phyloP scores from a whole-genome alignment of 495 filamentous ascomycete species.

The Daldinia loculata region DNA sequence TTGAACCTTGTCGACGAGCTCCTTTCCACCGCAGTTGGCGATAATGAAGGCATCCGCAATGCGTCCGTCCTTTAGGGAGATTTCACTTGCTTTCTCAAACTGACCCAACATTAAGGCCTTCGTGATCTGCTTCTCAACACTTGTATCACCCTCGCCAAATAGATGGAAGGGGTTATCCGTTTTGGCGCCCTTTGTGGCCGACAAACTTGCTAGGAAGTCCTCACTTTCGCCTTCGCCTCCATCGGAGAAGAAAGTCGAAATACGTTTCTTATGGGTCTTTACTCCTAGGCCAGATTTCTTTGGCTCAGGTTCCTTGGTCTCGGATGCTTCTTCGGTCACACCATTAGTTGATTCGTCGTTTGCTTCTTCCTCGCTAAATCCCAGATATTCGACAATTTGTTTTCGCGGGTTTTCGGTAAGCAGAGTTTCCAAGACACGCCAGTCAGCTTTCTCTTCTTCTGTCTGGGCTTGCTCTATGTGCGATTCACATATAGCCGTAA shows the following conservation, averaged over 20 bases:
- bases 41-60: slow-evolving; percentile 98
- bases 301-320: slow-evolving; percentile 53
- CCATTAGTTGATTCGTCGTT: slow-evolving; percentile 64
- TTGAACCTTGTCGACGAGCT: slow-evolving; percentile 93
- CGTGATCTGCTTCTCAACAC: slow-evolving; percentile 87
- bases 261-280: slow-evolving; percentile 62
- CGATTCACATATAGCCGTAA: slow-evolving; percentile 81
- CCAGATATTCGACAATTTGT: slow-evolving; percentile 84
- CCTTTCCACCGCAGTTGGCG: slow-evolving; percentile 93
- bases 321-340: slow-evolving; percentile 45
- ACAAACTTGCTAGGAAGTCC: slow-evolving; percentile 83
- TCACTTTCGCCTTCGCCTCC: slow-evolving; percentile 75
- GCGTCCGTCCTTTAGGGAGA: slow-evolving; percentile 85
- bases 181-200: slow-evolving; percentile 61
- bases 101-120: slow-evolving; percentile 85
- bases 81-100: slow-evolving; percentile 88
- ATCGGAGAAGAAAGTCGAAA: slow-evolving; percentile 84
- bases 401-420: slow-evolving; percentile 81
- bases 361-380: slow-evolving; percentile 72
- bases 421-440: slow-evolving; percentile 91
- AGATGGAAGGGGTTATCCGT: slow-evolving; percentile 66
- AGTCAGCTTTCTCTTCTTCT: slow-evolving; percentile 93
- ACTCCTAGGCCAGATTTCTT: slow-evolving; percentile 52
- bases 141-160: slow-evolving; percentile 78
- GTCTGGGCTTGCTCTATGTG: slow-evolving; percentile 74